Evolutionary conservation across 2,329 filamentous ascomycete species (phyloP).

Genomic region (Botrytis porri): DNA sequence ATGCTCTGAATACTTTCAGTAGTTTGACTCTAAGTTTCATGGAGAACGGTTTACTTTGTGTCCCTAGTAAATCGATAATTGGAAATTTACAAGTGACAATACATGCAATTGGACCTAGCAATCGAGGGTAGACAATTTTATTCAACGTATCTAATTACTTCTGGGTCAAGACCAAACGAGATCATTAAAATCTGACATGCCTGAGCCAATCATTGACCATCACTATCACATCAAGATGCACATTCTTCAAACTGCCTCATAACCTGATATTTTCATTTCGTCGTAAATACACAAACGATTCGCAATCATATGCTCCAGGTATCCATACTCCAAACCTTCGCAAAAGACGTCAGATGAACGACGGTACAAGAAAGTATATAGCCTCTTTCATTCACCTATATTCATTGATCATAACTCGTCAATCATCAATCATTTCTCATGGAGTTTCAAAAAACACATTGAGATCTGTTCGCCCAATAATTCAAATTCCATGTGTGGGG

Average conservation of each 20-base stretch:
- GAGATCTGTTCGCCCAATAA: conserved; percentile 34
- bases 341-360: not conserved
- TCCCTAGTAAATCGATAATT: not conserved
- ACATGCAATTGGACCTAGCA: not conserved
- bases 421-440: conserved; percentile 22
- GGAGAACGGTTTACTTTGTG: not conserved
- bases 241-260: not conserved
- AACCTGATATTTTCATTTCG: not conserved
- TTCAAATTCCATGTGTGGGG: conserved; percentile 27
- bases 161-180: not conserved
- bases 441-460: conserved; percentile 24
- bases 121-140: not conserved
- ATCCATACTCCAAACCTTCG: conserved; percentile 3
- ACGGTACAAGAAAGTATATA: not conserved
- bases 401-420: conserved; percentile 2
- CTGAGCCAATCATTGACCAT: not conserved
- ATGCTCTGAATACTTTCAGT: not conserved
- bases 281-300: not conserved
- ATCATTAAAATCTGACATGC: not conserved
- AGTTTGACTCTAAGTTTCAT: not conserved
- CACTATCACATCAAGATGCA: not conserved
- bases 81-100: not conserved
- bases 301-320: not conserved
- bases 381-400: not conserved
- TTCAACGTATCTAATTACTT: not conserved